Evolutionary conservation across 192 early-diverging fungal genomes (phyloP).

Genomic region (Coemansia sp.): DNA sequence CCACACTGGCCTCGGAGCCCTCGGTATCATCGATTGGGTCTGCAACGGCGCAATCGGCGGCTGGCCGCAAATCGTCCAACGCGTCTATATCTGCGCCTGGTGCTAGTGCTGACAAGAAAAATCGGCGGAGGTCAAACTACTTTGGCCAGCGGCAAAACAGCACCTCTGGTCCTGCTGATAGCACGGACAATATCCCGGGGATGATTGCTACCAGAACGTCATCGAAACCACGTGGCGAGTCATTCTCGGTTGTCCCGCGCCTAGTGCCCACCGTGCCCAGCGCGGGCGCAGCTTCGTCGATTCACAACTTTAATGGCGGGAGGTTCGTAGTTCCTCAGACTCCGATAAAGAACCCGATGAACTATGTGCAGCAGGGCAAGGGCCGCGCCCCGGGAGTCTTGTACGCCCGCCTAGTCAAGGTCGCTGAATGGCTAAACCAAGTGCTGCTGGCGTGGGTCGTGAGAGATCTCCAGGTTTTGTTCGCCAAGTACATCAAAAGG

Average conservation of each 20-base stretch:
- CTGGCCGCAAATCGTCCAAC: constrained; percentile 44
- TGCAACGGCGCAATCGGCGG: constrained; percentile 13
- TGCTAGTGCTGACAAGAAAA: constrained; percentile 34
- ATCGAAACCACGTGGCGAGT: constrained; percentile 37
- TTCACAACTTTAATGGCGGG: neutral
- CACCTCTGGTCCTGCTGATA: constrained; percentile 13
- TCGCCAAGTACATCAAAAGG: constrained; percentile 55
- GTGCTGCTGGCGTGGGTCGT: constrained; percentile 55
- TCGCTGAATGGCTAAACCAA: constrained; percentile 52
- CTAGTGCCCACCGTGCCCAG: constrained; percentile 20
- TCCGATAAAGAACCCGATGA: constrained; percentile 46
- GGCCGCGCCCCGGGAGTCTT: constrained; percentile 51
- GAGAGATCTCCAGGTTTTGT: constrained; percentile 51
- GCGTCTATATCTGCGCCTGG: constrained; percentile 28
- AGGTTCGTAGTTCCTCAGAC: constrained; percentile 49
- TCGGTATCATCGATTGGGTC: constrained; percentile 36
- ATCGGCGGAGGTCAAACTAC: constrained; percentile 49
- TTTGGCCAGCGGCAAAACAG: constrained; percentile 48
- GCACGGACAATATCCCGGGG: constrained; percentile 18
- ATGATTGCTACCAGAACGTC: neutral
- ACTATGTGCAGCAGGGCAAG: constrained; percentile 45
- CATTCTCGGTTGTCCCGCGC: constrained; percentile 38
- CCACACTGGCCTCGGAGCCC: constrained; percentile 34
- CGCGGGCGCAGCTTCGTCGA: neutral
- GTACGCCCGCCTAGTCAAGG: constrained; percentile 45